A percentile compares a stretch with the other conserved stretches of the same genome.
Evolutionary conservation across 2,329 filamentous ascomycete genomes (phyloP).

Genomic region (Exophiala calicioides): DNA sequence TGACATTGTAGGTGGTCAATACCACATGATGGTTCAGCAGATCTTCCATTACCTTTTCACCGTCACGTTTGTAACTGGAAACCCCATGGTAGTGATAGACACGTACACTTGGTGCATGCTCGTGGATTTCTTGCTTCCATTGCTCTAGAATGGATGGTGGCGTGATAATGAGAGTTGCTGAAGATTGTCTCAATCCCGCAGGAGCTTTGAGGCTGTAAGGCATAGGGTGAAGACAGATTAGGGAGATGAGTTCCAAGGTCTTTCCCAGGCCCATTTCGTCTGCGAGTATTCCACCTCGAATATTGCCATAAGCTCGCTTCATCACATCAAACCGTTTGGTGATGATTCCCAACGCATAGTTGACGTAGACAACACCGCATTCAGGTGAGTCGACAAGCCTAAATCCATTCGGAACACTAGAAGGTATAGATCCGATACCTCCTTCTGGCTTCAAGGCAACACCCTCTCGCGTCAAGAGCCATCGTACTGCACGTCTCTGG

Average conservation of each 20-base stretch:
- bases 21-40: constrained; percentile 58
- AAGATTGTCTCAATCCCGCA: constrained; percentile 42
- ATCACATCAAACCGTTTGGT: constrained; percentile 39
- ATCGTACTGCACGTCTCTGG: constrained; percentile 48
- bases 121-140: constrained; percentile 62
- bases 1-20: constrained; percentile 65
- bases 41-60: constrained; percentile 46
- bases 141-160: constrained; percentile 63
- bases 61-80: constrained; percentile 35
- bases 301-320: constrained; percentile 33
- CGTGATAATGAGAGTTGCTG: constrained; percentile 64
- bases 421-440: too few relatives aligned
- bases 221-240: constrained; percentile 46
- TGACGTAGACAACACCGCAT: constrained; percentile 43
- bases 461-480: constrained; percentile 49
- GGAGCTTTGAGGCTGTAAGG: constrained; percentile 13
- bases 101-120: constrained; percentile 58
- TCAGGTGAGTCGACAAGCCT: constrained; percentile 39
- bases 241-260: constrained; percentile 51
- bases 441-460: constrained; percentile 39
- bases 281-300: constrained; percentile 50
- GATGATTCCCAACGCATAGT: constrained; percentile 44
- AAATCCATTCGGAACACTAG: constrained; percentile 48
- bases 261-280: constrained; percentile 56
- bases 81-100: constrained; percentile 61